Base-by-base conservation (phyloP, 140 eudicot genomes). In the Anethum foeniculum region DNA sequence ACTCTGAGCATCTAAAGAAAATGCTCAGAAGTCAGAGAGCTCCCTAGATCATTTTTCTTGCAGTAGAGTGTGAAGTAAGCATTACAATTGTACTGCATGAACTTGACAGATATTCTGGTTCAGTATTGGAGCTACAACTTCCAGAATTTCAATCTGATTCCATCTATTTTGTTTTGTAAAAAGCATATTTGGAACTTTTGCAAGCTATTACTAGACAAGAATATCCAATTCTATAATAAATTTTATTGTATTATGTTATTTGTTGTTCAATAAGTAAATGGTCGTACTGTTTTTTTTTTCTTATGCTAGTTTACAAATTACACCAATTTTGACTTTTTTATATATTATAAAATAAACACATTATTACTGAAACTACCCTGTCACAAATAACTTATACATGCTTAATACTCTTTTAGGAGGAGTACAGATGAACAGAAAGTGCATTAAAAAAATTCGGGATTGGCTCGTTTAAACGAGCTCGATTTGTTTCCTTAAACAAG, bases 1-100 rank as follows among this genome's bases (percentile, higher is more conserved):
- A 83, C 0, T 82, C 86, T 7, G 86, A 86, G 82, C 83, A 75
- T 64, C 84, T 86, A 84, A 85, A 67, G 85, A 85, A 79, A 64
- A 46, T 81, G 82, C 25, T 86, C 60, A n/a, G 51, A 67, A 67
- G 23, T 5, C 79, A 16, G 38, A 46, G 27, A 19, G 34, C 54
- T 15, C 18, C 52, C 7, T 72, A 72, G 10, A 38, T 72, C 43
- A 28, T 67, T 28, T 25, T 3, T 67, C 8, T 12, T 28, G 19
- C 38, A 27, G 36, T 65, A 65, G 2, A 10, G 39, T 27, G 3
- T 60, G 3, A 27, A 65, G 38, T 28, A 67, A 67, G 41, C 18
- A 3, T 30, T 14, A 32, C 4, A 67, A 67, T 6, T 67, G 74
- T 65, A 11, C 43, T 30, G 23, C 43, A 13, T 67, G 18, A 30